Evolutionary conservation across 2,329 filamentous ascomycete species (phyloP).

Genomic region (Trichophyton equinum): DNA sequence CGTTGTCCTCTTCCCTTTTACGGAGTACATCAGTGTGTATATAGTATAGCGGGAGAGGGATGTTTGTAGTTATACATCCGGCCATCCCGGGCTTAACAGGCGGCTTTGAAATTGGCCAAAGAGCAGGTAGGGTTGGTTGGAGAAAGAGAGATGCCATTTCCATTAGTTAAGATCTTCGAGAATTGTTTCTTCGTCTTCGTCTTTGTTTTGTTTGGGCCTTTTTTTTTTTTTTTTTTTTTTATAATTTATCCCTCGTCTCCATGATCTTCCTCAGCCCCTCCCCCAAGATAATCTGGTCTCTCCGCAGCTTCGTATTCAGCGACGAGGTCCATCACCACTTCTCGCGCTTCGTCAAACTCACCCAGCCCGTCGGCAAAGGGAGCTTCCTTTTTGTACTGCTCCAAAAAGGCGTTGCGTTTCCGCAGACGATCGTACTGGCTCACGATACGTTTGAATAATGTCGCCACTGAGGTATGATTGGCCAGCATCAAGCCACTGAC

Average conservation of each 20-base stretch:
- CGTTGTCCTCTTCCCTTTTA: not conserved
- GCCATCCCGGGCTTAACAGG: not conserved
- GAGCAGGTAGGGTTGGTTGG: not conserved
- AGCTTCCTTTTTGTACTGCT: conserved; percentile 89
- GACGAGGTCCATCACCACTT: conserved; percentile 84
- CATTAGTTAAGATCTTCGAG: not conserved
- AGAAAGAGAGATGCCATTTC: not conserved
- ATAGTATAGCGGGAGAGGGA: too few species aligned
- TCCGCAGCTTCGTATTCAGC: conserved; percentile 94
- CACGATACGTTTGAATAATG: conserved; percentile 88
- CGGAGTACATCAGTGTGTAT: too few species aligned
- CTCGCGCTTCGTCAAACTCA: conserved; percentile 89
- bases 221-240: not conserved
- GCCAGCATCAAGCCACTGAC: conserved; percentile 96
- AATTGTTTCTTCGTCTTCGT: not conserved
- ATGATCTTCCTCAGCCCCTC: conserved; percentile 8
- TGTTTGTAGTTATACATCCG: too few species aligned
- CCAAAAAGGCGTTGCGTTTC: conserved; percentile 93
- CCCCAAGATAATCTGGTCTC: conserved; percentile 71
- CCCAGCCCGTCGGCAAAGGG: conserved; percentile 83
- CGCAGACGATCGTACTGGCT: conserved; percentile 86
- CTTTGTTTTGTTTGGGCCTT: not conserved
- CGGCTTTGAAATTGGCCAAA: not conserved
- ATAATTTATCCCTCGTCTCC: conserved; percentile 9
- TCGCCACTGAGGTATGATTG: conserved; percentile 94